phyloP scores from a whole-genome alignment of 2,329 filamentous ascomycete species.

The Ophiostoma fasciatum region DNA sequence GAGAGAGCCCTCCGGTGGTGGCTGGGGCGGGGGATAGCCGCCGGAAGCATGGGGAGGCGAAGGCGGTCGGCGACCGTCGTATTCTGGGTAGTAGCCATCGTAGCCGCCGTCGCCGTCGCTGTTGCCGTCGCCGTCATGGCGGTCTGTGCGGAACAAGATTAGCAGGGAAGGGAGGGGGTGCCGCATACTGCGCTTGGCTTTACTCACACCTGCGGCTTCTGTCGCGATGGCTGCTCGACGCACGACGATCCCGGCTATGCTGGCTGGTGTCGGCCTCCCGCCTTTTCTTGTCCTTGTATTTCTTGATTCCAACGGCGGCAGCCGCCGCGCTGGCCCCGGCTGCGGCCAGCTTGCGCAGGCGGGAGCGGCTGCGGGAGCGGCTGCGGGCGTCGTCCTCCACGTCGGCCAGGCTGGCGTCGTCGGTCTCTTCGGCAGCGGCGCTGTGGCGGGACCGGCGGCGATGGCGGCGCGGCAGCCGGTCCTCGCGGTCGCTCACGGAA shows the following conservation, averaged over 20 bases:
- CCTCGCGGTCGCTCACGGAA: constrained; percentile 20
- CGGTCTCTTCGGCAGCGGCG: constrained; percentile 14
- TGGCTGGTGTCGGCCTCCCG: constrained; percentile 23
- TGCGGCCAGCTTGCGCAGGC: constrained; percentile 38
- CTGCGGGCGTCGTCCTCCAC: constrained; percentile 1
- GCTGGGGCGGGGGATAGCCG: constrained; percentile 26
- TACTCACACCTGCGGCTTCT: constrained; percentile 13
- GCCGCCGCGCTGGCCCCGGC: constrained; percentile 42
- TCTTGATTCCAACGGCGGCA: constrained; percentile 47
- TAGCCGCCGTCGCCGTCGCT: constrained; percentile 20
- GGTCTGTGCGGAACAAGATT: constrained; percentile 13
- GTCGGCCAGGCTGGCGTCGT: constrained; percentile 9
- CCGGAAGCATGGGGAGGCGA: constrained; percentile 37
- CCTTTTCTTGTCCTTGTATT: no score
- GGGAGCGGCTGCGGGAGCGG: constrained; percentile 32
- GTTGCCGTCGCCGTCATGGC: constrained; percentile 17
- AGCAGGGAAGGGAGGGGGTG: neutral
- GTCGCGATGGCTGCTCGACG: neutral
- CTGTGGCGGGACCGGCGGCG: constrained; percentile 16
- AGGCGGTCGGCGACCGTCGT: constrained; percentile 18
- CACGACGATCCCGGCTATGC: no score
- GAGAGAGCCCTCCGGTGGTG: constrained; percentile 3
- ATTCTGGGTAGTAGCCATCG: constrained; percentile 22
- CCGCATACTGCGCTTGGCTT: no score
- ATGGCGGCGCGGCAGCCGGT: constrained; percentile 2